These are phyloP conservation scores for Agrocybe praecox DNA, from an alignment of 768 basidiomycete genomes.

Conservation along the genomic window DNA sequence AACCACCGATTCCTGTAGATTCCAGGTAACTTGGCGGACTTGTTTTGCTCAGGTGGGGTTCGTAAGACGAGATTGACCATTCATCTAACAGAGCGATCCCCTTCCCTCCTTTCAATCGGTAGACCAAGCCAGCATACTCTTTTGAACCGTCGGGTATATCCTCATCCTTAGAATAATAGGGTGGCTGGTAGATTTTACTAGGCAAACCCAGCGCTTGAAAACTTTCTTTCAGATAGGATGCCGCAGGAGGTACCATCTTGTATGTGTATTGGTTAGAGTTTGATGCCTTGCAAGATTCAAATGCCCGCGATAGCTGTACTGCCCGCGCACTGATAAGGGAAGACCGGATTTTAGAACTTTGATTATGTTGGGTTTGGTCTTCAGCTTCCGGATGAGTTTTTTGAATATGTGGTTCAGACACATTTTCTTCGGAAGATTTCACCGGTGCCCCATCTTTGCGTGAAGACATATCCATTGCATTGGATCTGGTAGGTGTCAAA, in stretches of 20 bases:
- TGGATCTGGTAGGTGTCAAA: neutral
- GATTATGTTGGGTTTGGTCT: neutral
- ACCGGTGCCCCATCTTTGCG: neutral
- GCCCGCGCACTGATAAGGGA: constrained; percentile 23
- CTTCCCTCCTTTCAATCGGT: constrained; percentile 65
- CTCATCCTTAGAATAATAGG: constrained; percentile 72
- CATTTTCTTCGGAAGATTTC: neutral
- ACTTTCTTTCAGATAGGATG: constrained; percentile 45
- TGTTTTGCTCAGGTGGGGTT: neutral
- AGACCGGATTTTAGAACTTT: constrained; percentile 14
- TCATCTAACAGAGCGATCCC: constrained; percentile 59
- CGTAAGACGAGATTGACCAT: constrained; percentile 40
- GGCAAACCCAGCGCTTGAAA: constrained; percentile 52
- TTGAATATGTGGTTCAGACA: neutral
- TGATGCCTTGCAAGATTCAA: constrained; percentile 26
- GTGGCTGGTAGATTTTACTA: constrained; percentile 68
- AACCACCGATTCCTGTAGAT: constrained; percentile 51
- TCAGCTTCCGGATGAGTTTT: neutral
- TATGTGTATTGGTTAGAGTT: constrained; percentile 51
- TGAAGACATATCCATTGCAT: neutral
- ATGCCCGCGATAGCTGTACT: constrained; percentile 28
- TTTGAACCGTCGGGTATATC: constrained; percentile 73
- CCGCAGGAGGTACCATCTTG: constrained; percentile 48
- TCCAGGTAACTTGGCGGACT: constrained; percentile 15
- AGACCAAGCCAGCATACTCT: constrained; percentile 83